Conservation (phyloP, 78 protist genomes). For the Dictyostelium intermedium region DNA sequence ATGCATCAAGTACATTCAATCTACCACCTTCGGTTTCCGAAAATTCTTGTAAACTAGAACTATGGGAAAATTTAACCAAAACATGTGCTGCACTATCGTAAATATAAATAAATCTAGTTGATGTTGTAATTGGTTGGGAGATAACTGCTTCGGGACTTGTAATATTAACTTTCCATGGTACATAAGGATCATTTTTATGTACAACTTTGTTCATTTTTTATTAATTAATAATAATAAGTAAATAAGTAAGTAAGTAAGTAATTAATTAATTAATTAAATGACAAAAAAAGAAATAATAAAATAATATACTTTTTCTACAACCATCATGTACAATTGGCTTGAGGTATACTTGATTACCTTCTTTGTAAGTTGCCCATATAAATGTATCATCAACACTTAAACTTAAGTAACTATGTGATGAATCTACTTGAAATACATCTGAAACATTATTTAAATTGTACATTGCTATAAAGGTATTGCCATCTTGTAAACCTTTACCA, state of each 20-base stretch:
- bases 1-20: constrained; percentile 22
- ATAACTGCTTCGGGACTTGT: neutral
- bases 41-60: neutral
- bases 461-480: neutral
- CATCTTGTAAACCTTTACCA: neutral
- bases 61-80: neutral
- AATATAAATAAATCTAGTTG: constrained; percentile 17
- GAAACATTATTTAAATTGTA: neutral
- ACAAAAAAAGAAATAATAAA: too few relatives aligned
- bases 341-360: neutral
- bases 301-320: constrained; percentile 18
- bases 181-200: neutral
- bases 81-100: neutral
- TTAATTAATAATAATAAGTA: too few relatives aligned
- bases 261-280: too few relatives aligned
- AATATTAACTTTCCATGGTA: neutral
- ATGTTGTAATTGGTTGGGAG: constrained; percentile 22
- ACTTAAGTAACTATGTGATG: neutral
- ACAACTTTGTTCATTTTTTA: neutral
- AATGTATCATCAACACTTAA: constrained; percentile 55
- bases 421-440: neutral
- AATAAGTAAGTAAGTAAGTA: too few relatives aligned
- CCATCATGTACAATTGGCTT: constrained; percentile 13
- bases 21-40: neutral
- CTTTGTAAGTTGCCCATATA: constrained; percentile 26